These are phyloP conservation scores for Sporothrix variecibatus DNA, from an alignment of 2,329 filamentous ascomycete genomes.

Conservation along the genomic window DNA sequence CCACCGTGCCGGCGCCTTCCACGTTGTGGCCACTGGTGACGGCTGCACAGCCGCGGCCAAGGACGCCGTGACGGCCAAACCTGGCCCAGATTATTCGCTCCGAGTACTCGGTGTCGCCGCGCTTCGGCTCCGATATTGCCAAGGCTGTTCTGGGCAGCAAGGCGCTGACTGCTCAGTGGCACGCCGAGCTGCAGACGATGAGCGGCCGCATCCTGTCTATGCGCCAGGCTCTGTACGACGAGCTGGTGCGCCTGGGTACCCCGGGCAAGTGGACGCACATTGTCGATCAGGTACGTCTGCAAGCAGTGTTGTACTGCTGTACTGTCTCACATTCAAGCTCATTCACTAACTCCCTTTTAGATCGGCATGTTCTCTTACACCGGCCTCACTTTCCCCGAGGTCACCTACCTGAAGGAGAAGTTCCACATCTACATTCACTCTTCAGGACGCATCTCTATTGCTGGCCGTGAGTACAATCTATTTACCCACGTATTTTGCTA, in stretches of 20 bases:
- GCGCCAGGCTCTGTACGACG: conserved; percentile 73
- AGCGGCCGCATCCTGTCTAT: conserved; percentile 92
- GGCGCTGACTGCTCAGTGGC: conserved; percentile 83
- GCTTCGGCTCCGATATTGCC: conserved; percentile 90
- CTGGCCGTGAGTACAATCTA: conserved; percentile 54
- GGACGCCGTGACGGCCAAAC: conserved; percentile 51
- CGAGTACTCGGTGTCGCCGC: conserved; percentile 95
- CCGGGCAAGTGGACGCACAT: conserved; percentile 96
- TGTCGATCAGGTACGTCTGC: conserved; percentile 66
- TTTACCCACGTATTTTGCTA: too few species aligned
- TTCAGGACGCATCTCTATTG: conserved; percentile 98
- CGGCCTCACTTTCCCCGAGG: conserved; percentile 72
- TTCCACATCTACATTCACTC: conserved; percentile 91
- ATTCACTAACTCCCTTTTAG: conserved; percentile 32
- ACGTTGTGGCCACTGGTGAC: conserved; percentile 70
- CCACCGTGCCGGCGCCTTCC: conserved; percentile 94
- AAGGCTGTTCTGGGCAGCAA: conserved; percentile 80
- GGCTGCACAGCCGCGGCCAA: conserved; percentile 50
- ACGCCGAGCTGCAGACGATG: conserved; percentile 90
- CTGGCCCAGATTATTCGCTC: conserved; percentile 92
- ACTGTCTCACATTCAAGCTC: too few species aligned
- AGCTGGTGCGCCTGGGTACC: conserved; percentile 81
- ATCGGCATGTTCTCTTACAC: conserved; percentile 99
- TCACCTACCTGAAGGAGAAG: conserved; percentile 67
- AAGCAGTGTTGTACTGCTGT: not conserved